These are phyloP conservation scores for Cronartium ribicola DNA, from an alignment of 1,284 basidiomycete genomes.

Conservation along the genomic window DNA sequence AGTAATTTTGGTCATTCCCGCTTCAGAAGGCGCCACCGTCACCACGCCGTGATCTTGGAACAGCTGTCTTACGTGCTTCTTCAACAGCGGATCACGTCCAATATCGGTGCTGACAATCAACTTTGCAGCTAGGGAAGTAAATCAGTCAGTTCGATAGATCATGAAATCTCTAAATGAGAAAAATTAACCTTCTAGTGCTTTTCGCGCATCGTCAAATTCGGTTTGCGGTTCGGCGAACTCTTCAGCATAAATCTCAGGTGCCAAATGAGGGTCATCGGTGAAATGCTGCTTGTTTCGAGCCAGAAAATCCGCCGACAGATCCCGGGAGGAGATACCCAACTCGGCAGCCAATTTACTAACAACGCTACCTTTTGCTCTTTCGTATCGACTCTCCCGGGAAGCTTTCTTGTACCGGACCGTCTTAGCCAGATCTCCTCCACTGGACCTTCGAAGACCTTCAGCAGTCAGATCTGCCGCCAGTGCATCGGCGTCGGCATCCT, in stretches of 20 bases:
- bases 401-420: constrained; percentile 65
- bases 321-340: constrained; percentile 71
- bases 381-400: constrained; percentile 78
- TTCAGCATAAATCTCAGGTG: constrained; percentile 68
- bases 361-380: constrained; percentile 73
- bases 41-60: constrained; percentile 76
- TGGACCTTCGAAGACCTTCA: constrained; percentile 40
- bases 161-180: neutral
- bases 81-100: constrained; percentile 83
- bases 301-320: constrained; percentile 74
- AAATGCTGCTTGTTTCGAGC: constrained; percentile 61
- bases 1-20: constrained; percentile 84
- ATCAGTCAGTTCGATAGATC: neutral
- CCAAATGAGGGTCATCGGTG: constrained; percentile 69
- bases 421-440: constrained; percentile 18
- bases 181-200: constrained; percentile 57
- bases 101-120: constrained; percentile 85
- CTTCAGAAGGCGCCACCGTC: constrained; percentile 80
- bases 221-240: constrained; percentile 66
- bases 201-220: constrained; percentile 56
- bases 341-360: constrained; percentile 71
- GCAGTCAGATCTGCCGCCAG: constrained; percentile 52
- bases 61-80: constrained; percentile 70
- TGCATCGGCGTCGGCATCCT: constrained; percentile 38
- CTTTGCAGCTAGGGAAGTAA: constrained; percentile 59